phyloP scores from a whole-genome alignment of 306 rosid genomes.

The Cyclanthera cordifolia region DNA sequence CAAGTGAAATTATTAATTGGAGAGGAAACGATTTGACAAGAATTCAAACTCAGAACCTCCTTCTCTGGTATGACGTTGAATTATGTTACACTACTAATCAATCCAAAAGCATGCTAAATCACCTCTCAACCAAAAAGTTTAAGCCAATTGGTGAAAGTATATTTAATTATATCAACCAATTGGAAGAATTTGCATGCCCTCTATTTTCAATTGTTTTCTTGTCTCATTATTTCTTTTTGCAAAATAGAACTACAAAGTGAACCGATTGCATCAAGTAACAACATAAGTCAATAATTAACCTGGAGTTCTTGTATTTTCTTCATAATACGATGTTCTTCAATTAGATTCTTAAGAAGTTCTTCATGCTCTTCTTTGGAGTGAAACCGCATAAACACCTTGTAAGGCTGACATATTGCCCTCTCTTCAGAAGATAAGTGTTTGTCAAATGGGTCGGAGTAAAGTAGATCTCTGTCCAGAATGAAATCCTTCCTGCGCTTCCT shows the following conservation, averaged over 20 bases:
- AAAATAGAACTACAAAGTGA: neutral
- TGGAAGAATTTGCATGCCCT: neutral
- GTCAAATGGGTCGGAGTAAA: conserved; percentile 57
- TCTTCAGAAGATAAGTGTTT: conserved; percentile 57
- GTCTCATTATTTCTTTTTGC: neutral
- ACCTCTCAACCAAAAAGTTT: too few species aligned
- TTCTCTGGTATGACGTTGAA: too few species aligned
- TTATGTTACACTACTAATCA: too few species aligned
- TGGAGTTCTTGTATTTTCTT: conserved; percentile 71
- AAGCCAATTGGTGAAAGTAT: too few species aligned
- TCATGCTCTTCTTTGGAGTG: conserved; percentile 66
- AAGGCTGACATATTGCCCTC: conserved; percentile 44
- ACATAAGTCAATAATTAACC: conserved; percentile 28
- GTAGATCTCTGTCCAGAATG: conserved; percentile 67
- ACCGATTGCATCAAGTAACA: conserved; percentile 2
- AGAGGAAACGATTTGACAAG: too few species aligned
- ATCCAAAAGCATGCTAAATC: too few species aligned
- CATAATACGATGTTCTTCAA: conserved; percentile 58
- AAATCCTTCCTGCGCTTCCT: conserved; percentile 69
- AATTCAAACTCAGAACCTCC: too few species aligned
- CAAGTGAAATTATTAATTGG: too few species aligned
- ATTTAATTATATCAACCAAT: too few species aligned
- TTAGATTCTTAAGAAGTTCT: conserved; percentile 42
- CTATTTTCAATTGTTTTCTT: neutral
- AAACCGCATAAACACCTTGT: conserved; percentile 66